A percentile compares a stretch with the other conserved stretches of the same genome.
Conservation (phyloP, 1,139 yeast genomes). For the Protomyces lactucae-debilis region DNA sequence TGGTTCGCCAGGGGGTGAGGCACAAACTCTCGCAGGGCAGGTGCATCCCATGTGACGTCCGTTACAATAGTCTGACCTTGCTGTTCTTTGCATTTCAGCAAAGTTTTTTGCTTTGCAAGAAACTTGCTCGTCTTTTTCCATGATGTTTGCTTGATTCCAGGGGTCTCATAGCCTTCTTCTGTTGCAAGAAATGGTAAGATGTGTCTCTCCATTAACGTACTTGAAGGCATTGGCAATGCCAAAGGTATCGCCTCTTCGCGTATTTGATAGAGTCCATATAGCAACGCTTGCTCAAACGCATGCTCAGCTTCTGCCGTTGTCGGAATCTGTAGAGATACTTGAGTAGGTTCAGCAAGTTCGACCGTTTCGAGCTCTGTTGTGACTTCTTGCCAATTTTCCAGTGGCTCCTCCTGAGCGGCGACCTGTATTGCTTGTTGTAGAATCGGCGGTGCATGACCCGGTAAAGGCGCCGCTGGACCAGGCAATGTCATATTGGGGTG, state of each 20-base stretch:
- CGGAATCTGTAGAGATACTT: neutral
- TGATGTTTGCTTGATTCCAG: neutral
- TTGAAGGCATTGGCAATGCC: constrained; percentile 3
- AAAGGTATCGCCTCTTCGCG: neutral
- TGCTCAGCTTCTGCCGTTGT: constrained; percentile 2
- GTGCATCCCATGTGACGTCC: constrained; percentile 6
- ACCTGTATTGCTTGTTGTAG: neutral
- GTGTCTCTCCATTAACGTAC: constrained; percentile 8
- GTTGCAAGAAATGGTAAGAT: constrained; percentile 10
- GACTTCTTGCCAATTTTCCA: neutral
- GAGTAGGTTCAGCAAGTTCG: neutral
- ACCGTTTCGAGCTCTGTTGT: neutral
- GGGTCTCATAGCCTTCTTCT: neutral
- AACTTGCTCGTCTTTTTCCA: constrained; percentile 21
- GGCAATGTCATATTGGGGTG: neutral
- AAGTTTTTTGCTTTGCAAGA: constrained; percentile 11
- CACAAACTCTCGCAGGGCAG: neutral
- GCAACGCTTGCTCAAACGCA: constrained; percentile 11
- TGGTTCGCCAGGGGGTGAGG: constrained; percentile 11
- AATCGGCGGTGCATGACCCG: neutral
- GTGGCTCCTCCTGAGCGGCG: neutral
- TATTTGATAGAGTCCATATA: constrained; percentile 5
- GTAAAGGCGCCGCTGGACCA: neutral
- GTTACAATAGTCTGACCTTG: constrained; percentile 14
- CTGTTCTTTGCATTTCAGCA: constrained; percentile 15